Evolutionary conservation across 108 stramenopile species (phyloP).

Genomic region (Hondaea fermentalgiana): DNA sequence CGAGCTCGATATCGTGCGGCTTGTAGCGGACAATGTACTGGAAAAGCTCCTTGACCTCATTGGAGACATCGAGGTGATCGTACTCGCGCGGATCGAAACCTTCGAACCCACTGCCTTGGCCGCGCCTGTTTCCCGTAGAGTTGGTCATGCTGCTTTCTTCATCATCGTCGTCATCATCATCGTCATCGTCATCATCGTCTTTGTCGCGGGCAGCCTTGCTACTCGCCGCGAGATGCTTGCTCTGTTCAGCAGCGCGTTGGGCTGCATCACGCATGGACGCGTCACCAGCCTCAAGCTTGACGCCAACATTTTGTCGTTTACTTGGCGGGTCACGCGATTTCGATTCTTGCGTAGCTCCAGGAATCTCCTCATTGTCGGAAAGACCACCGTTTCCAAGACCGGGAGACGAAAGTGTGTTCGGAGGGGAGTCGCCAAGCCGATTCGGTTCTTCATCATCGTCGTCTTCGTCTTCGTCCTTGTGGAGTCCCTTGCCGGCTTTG

Average conservation of each 20-base stretch:
- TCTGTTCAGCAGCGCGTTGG: not conserved
- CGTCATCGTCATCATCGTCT: not conserved
- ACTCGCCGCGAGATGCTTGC: not conserved
- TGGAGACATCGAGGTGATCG: constrained; percentile 21
- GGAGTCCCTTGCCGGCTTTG: not conserved
- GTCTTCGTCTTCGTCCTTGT: not conserved
- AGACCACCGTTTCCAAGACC: not conserved
- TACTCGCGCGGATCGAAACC: not conserved
- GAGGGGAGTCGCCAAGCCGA: not conserved
- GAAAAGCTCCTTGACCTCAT: constrained; percentile 47
- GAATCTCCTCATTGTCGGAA: constrained; percentile 5
- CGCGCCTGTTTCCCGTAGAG: not conserved
- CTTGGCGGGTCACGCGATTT: not conserved
- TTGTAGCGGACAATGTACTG: constrained; percentile 54
- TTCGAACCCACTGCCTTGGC: not conserved
- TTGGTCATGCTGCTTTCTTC: not conserved
- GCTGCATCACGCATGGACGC: not conserved
- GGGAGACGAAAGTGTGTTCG: not conserved
- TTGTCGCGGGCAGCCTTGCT: not conserved
- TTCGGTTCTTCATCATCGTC: not conserved
- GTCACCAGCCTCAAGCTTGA: not conserved
- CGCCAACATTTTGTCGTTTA: not conserved
- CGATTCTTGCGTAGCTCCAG: not conserved
- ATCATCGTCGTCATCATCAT: constrained; percentile 6
- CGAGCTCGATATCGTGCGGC: constrained; percentile 62